Percentiles rank a stretch among this genome's conserved stretches.
phyloP scores from a whole-genome alignment of 768 basidiomycete genomes.

The Mycena amicta region DNA sequence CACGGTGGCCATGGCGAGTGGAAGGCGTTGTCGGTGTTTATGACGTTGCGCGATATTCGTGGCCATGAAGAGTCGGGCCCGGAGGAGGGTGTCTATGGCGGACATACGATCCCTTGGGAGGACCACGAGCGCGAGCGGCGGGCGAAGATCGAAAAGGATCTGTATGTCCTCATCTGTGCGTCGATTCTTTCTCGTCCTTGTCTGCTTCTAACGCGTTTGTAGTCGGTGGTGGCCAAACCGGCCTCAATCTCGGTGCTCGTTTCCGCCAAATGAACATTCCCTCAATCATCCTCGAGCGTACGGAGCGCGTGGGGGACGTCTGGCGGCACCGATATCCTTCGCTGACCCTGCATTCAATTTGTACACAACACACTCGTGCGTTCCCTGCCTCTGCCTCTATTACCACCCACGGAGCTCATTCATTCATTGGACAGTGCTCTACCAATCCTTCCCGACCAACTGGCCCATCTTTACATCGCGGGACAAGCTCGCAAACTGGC shows the following conservation, averaged over 20 bases:
- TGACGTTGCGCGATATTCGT: slow-evolving; percentile 21
- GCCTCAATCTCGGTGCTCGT: slow-evolving; percentile 43
- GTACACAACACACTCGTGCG: slow-evolving; percentile 23
- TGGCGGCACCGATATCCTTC: slow-evolving; percentile 47
- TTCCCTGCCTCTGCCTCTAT: slow-evolving; percentile 9
- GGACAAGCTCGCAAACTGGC: slow-evolving; percentile 45
- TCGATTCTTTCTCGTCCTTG: slow-evolving; percentile 14
- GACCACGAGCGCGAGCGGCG: slow-evolving; percentile 17
- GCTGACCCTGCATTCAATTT: slow-evolving; percentile 44
- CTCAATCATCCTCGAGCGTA: slow-evolving; percentile 38
- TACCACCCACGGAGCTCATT: not conserved
- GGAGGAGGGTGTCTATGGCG: slow-evolving; percentile 19
- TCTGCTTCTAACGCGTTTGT: not conserved
- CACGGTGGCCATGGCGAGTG: slow-evolving; percentile 11
- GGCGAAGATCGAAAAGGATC: slow-evolving; percentile 18
- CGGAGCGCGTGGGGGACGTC: slow-evolving; percentile 38
- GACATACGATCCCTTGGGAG: slow-evolving; percentile 19
- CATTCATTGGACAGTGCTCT: slow-evolving; percentile 36
- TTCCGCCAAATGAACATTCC: slow-evolving; percentile 43
- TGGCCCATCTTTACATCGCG: slow-evolving; percentile 46
- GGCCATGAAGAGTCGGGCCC: slow-evolving; percentile 26
- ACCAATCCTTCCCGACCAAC: slow-evolving; percentile 37
- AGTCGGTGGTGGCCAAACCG: slow-evolving; percentile 48
- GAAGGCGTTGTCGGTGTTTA: slow-evolving; percentile 24
- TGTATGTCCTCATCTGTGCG: slow-evolving; percentile 26